Evolutionary conservation across 345 rosid species (phyloP), one percentile per base, ranked within the genome.

Genomic region (Pistacia vera): DNA sequence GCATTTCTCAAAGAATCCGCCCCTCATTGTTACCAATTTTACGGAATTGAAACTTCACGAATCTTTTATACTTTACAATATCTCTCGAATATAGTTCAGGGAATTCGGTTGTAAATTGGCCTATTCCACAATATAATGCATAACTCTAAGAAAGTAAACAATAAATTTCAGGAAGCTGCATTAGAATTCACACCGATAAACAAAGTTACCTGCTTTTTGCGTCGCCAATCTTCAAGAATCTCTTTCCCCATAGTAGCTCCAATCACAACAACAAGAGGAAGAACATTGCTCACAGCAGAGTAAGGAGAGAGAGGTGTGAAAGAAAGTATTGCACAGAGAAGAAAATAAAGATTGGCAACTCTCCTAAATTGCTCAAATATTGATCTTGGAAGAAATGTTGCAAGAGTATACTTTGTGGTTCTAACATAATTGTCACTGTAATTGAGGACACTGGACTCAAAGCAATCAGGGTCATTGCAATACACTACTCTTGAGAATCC

Each of bases 351-450:
- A 75, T 96, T 96, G 48, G 99, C 99, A 13, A 89, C 98, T 68
- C 99, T 85, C 85, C 98, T 88, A 85, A 96, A 96, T 77, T 96
- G 99, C 85, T 96, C 98, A 57, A 92, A 96, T 72, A 96, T 68
- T 0, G 98, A 88, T 79, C 89, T 96, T 1, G 98, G 98, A 18
- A 96, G 63, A 81, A 96, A 96, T 0, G 99, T 86, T 44, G 93
- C 88, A 0, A 82, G 78, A 0, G 93, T 92, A 70, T 96, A 96
- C 84, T 96, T 96, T 0, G 99, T 93, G 68, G 95, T 90, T 60
- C 91, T 87, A 74, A 93, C 91, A 68, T 91, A 92, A 81, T 96
- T 96, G 13, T 77, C 84, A 13, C 41, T 76, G 80, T 93, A 92
- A 75, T 79, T 85, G 38, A 60, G 82, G 16, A 83, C 68, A 75